These are phyloP conservation scores for Botryotinia calthae DNA, from an alignment of 2,329 filamentous ascomycete genomes.

Conservation along the genomic window DNA sequence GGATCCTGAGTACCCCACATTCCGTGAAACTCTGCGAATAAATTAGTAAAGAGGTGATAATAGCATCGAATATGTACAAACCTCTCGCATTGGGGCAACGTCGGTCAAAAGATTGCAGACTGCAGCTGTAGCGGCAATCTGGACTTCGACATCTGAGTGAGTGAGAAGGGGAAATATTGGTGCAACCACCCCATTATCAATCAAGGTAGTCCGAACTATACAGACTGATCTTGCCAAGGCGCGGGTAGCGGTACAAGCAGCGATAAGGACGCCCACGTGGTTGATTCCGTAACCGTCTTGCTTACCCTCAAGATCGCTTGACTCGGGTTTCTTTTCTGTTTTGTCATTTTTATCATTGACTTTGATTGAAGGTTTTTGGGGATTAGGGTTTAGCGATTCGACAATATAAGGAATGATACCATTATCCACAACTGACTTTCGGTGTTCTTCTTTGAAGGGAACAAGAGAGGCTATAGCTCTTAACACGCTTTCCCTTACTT, in stretches of 20 bases:
- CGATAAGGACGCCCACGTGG: slow-evolving; percentile 72
- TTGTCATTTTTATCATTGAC: slow-evolving; percentile 40
- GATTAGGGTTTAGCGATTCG: slow-evolving; percentile 70
- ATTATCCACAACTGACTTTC: slow-evolving; percentile 77
- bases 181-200: slow-evolving; percentile 78
- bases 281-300: slow-evolving; percentile 64
- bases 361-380: slow-evolving; percentile 47
- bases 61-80: slow-evolving; percentile 45
- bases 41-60: slow-evolving; percentile 16
- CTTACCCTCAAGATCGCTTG: slow-evolving; percentile 24
- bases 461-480: slow-evolving; percentile 80
- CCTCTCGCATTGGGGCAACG: slow-evolving; percentile 87
- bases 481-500: slow-evolving; percentile 71
- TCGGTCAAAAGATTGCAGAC: slow-evolving; percentile 84
- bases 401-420: slow-evolving; percentile 80
- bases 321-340: slow-evolving; percentile 27
- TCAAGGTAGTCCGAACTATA: slow-evolving; percentile 78
- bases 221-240: slow-evolving; percentile 82
- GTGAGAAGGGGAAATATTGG: slow-evolving; percentile 74
- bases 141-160: slow-evolving; percentile 73
- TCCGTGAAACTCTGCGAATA: slow-evolving; percentile 63
- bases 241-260: slow-evolving; percentile 78
- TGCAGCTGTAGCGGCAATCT: slow-evolving; percentile 80
- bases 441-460: slow-evolving; percentile 77
- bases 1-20: slow-evolving; percentile 68